A percentile compares a stretch with the other conserved stretches of the same genome.
These are phyloP conservation scores for Penicillium corylophilum DNA, from an alignment of 2,329 filamentous ascomycete species.

Conservation along the genomic window DNA sequence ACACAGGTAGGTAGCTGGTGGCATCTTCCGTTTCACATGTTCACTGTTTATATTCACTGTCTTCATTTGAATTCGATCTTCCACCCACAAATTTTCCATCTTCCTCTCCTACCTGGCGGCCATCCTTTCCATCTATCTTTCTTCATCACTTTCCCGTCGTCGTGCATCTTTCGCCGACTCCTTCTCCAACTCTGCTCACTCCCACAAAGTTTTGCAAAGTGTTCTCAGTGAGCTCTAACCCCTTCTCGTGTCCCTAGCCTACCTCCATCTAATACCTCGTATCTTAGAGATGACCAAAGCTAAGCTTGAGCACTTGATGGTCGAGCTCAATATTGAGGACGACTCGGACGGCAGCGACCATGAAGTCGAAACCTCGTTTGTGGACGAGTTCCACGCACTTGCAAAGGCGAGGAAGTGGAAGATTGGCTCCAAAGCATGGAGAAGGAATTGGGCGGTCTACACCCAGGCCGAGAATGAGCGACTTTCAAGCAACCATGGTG, in stretches of 20 bases:
- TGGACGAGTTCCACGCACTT: conserved; percentile 25
- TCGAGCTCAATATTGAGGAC: neutral
- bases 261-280: neutral
- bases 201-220: neutral
- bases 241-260: neutral
- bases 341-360: neutral
- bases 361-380: neutral
- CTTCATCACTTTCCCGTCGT: neutral
- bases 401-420: conserved; percentile 21
- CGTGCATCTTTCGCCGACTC: neutral
- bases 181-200: neutral
- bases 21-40: too few species aligned
- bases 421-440: conserved; percentile 19
- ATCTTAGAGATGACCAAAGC: neutral
- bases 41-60: too few species aligned
- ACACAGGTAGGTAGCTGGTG: too few species aligned
- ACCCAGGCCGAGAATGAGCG: conserved; percentile 21
- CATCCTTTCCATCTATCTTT: neutral
- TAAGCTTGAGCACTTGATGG: neutral
- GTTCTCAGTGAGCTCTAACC: neutral
- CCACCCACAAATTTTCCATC: too few species aligned
- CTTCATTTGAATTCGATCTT: too few species aligned
- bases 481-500: conserved; percentile 9
- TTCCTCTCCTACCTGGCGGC: neutral
- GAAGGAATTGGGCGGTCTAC: conserved; percentile 22